Conservation (phyloP, 345 rosid genomes). For the thale cress (Arabidopsis thaliana) region DNA sequence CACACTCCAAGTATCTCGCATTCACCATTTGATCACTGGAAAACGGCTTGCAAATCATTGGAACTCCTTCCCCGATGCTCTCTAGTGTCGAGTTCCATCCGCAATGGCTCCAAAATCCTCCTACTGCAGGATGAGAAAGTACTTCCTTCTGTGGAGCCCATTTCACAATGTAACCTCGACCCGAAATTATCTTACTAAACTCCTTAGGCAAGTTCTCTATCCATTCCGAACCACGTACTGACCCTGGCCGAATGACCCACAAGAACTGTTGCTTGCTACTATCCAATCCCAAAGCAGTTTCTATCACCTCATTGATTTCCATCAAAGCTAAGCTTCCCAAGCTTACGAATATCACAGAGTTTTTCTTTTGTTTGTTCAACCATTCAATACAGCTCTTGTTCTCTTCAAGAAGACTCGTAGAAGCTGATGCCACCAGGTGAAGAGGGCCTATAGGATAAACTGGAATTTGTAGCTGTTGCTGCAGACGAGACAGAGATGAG, state of each 20-base stretch:
- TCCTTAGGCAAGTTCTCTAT: slow-evolving; percentile 31
- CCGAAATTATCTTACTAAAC: slow-evolving; percentile 26
- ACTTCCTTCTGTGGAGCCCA: slow-evolving; percentile 43
- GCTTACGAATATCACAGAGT: slow-evolving; percentile 56
- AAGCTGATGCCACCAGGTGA: slow-evolving; percentile 27
- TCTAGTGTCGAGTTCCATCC: slow-evolving; percentile 58
- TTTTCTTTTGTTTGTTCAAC: slow-evolving; percentile 44
- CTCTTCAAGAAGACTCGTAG: slow-evolving; percentile 40
- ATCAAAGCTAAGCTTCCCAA: slow-evolving; percentile 57
- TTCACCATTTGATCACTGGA: slow-evolving; percentile 51
- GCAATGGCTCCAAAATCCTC: slow-evolving; percentile 53
- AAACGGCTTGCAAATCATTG: slow-evolving; percentile 51
- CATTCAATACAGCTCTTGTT: slow-evolving; percentile 54
- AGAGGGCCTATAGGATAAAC: slow-evolving; percentile 43
- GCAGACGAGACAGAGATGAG: slow-evolving; percentile 19
- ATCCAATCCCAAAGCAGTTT: slow-evolving; percentile 32
- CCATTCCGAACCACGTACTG: slow-evolving; percentile 31
- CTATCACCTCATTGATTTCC: slow-evolving; percentile 30
- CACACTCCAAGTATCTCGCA: slow-evolving; percentile 47
- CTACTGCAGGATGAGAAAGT: slow-evolving; percentile 45
- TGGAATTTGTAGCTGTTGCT: slow-evolving; percentile 9
- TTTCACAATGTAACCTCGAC: slow-evolving; percentile 31
- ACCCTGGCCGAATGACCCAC: slow-evolving; percentile 44
- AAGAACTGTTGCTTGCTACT: slow-evolving; percentile 37
- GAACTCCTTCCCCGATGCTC: slow-evolving; percentile 50